These are phyloP conservation scores for Cladosporium cucumerinum DNA, from an alignment of 2,329 filamentous ascomycete genomes.

Conservation along the genomic window DNA sequence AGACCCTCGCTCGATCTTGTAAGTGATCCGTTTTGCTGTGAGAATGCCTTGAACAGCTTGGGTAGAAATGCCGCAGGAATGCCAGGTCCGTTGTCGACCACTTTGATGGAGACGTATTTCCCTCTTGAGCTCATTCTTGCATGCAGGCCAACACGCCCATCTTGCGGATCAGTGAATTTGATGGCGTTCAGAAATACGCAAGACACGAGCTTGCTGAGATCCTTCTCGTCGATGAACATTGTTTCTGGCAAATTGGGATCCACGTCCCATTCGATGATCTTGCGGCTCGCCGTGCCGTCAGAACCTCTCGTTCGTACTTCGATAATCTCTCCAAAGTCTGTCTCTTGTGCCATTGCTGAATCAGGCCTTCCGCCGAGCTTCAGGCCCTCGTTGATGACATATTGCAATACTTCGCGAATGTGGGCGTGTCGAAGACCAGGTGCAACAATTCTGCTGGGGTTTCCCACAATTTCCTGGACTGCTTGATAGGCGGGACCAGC, in stretches of 20 bases:
- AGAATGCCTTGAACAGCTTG: slow-evolving; percentile 67
- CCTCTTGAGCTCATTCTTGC: slow-evolving; percentile 48
- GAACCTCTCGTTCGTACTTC: slow-evolving; percentile 46
- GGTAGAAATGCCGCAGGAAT: slow-evolving; percentile 65
- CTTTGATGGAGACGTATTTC: slow-evolving; percentile 58
- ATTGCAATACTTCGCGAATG: slow-evolving; percentile 49
- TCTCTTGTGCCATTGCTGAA: slow-evolving; percentile 48
- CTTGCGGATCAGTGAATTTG: slow-evolving; percentile 61
- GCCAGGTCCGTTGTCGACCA: slow-evolving; percentile 65
- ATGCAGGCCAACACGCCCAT: slow-evolving; percentile 57
- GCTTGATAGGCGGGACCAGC: slow-evolving; percentile 6
- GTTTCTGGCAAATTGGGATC: slow-evolving; percentile 51
- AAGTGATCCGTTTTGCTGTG: slow-evolving; percentile 64
- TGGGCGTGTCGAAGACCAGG: slow-evolving; percentile 48
- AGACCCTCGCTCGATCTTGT: slow-evolving; percentile 66
- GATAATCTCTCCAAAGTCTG: slow-evolving; percentile 47
- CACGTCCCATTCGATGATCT: slow-evolving; percentile 51
- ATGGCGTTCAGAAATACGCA: slow-evolving; percentile 65
- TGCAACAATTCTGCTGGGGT: slow-evolving; percentile 36
- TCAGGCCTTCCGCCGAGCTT: slow-evolving; percentile 53
- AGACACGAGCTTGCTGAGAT: slow-evolving; percentile 61
- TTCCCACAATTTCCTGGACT: slow-evolving; percentile 10
- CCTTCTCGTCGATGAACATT: slow-evolving; percentile 60
- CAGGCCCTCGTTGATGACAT: slow-evolving; percentile 51
- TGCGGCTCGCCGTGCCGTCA: slow-evolving; percentile 44